A percentile compares a stretch with the other conserved stretches of the same genome.
Evolutionary conservation across 129 eudicot species (phyloP).

Genomic region (Lactuca saligna): DNA sequence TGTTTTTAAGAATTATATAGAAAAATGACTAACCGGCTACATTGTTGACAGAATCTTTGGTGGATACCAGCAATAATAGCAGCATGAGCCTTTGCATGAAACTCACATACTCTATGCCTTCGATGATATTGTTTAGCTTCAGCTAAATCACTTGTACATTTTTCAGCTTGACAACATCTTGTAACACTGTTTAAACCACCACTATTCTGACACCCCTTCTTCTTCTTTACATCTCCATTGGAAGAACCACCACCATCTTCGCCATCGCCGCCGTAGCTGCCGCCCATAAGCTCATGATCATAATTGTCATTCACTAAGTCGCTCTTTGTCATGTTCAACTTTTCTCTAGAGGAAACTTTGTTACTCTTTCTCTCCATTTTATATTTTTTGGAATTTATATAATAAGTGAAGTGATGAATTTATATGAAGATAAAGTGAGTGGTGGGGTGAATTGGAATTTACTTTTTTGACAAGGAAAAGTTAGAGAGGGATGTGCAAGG

Average conservation of each 20-base stretch:
- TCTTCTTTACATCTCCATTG: conserved; percentile 20
- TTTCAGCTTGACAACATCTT: conserved; percentile 56
- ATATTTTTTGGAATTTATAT: conserved; percentile 1
- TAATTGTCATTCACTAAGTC: conserved; percentile 10
- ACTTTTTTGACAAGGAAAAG: conserved; percentile 41
- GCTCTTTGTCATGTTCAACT: conserved; percentile 20
- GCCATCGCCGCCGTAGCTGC: conserved; percentile 13
- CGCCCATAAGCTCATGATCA: conserved; percentile 24
- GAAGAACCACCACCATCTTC: conserved; percentile 26
- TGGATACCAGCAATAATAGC: conserved; percentile 51
- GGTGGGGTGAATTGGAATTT: conserved; percentile 44
- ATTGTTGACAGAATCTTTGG: conserved; percentile 70
- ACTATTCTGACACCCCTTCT: conserved; percentile 29
- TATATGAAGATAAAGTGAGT: conserved; percentile 35
- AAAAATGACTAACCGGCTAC: conserved; percentile 48
- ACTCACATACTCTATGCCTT: conserved; percentile 65
- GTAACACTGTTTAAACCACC: conserved; percentile 22
- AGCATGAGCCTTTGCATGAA: conserved; percentile 57
- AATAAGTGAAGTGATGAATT: conserved; percentile 23
- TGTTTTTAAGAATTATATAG: neutral
- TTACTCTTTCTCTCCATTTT: conserved; percentile 25
- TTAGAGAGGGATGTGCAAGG: conserved; percentile 57
- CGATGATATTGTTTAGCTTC: conserved; percentile 61
- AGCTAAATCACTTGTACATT: conserved; percentile 45
- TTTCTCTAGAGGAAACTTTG: conserved; percentile 13